phyloP scores from a whole-genome alignment of 2,329 filamentous ascomycete genomes.

The Cladophialophora bantiana region DNA sequence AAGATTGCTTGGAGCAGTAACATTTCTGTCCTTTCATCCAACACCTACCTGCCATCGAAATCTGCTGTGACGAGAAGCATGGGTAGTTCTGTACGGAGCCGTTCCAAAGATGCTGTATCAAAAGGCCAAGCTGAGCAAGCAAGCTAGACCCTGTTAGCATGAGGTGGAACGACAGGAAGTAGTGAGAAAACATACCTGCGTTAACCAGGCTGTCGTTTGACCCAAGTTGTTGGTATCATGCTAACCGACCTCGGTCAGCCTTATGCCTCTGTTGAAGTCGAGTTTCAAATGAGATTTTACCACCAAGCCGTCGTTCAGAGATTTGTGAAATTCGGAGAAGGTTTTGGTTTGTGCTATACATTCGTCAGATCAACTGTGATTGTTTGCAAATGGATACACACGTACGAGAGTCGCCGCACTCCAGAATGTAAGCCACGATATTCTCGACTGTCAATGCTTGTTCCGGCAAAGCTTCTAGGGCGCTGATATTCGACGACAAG shows the following conservation, averaged over 20 bases:
- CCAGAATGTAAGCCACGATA: constrained; percentile 6
- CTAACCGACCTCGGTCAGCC: constrained; percentile 7
- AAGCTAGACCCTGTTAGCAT: constrained; percentile 9
- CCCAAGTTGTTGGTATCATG: constrained; percentile 12
- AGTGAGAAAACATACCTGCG: neutral
- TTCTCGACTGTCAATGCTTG: constrained; percentile 4
- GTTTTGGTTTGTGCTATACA: constrained; percentile 4
- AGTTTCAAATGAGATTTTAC: neutral
- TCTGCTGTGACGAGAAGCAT: constrained; percentile 23
- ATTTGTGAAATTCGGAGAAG: constrained; percentile 14
- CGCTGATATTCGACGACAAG: constrained; percentile 9
- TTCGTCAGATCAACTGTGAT: constrained; percentile 4
- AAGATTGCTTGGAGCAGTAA: neutral
- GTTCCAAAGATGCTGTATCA: constrained; percentile 2
- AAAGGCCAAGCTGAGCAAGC: constrained; percentile 19
- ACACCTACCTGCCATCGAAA: constrained; percentile 21
- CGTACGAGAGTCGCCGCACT: constrained; percentile 15
- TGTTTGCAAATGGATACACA: neutral
- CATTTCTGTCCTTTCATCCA: neutral
- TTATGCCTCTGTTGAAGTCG: neutral
- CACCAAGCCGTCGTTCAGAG: neutral
- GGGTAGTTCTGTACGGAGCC: neutral
- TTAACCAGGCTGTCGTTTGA: neutral
- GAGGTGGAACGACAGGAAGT: neutral
- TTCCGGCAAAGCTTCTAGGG: constrained; percentile 2